Evolutionary conservation across 1,284 basidiomycete species (phyloP), one percentile per base, ranked within the genome.

Genomic region (Taiwanofungus camphoratus): DNA sequence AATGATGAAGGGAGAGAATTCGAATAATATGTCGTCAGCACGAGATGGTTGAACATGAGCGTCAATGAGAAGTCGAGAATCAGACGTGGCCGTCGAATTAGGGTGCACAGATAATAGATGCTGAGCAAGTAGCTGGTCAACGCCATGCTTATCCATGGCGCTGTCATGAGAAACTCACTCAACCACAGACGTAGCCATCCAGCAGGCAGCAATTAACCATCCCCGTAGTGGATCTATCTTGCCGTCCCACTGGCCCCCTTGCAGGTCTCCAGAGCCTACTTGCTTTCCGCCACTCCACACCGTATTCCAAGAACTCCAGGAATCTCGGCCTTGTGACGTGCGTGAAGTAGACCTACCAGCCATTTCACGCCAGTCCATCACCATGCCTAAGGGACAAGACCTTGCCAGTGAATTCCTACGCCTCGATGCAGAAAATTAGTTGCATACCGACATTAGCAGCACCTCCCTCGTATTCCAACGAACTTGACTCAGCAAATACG

Each of bases 281-380:
- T 76, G 78, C 61, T 77, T 76, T 3, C 87, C 85, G 23, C 83
- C 80, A 54, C 81, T 87, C 81, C 87, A 89, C 5, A 79, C 83
- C 51, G 81, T 79, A 27, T 74, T 71, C 60, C 79, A 77, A 21
- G 79, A 75, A 38, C 66, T 69, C 79, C 82, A 88, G 27, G 75
- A 67, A 41, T 77, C 75, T 46, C 76, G 77, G 15, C 77, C 80
- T 31, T 77, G 73, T 43, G 76, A 66, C 13, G 77, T 76, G 45
- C 74, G 75, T 1, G 85, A 76, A 0, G 90, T 92, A 2, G 87
- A 79, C 44, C 77, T 68, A 6, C 90, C 87, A 1, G 89, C 87
- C 76, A 99, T 84, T 63, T 97, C 90, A 36, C 92, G 76, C 95
- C 95, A 99, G 66, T 99, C 94, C 79, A 99, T 89, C 22, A 98